These are phyloP conservation scores for Austroboletus eburneus DNA, from an alignment of 768 basidiomycete genomes.

Conservation along the genomic window DNA sequence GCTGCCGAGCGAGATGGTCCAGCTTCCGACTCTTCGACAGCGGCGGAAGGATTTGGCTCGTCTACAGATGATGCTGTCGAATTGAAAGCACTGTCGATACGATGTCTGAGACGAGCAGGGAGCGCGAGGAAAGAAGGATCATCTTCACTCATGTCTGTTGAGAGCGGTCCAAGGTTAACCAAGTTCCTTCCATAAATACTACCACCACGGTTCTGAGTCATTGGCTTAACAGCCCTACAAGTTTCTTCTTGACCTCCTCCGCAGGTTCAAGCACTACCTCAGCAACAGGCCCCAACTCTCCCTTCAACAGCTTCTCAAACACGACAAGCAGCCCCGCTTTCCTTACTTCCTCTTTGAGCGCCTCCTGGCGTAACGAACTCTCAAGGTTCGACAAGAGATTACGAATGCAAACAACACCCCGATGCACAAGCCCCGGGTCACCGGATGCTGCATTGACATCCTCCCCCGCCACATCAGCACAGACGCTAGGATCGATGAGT, in stretches of 20 bases:
- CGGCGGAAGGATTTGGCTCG: conserved; percentile 12
- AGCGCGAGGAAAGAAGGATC: conserved; percentile 39
- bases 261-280: conserved; percentile 45
- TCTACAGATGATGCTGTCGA: conserved; percentile 9
- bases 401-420: conserved; percentile 70
- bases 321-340: conserved; percentile 50
- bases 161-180: conserved; percentile 7
- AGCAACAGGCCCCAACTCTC: conserved; percentile 31
- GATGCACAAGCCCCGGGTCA: conserved; percentile 66
- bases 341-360: conserved; percentile 48
- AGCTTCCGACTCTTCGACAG: conserved; percentile 23
- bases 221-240: conserved; percentile 26
- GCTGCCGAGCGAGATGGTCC: conserved; percentile 3
- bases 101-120: conserved; percentile 37
- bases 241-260: conserved; percentile 45
- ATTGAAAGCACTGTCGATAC: conserved; percentile 54
- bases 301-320: conserved; percentile 48
- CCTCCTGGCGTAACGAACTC: conserved; percentile 35
- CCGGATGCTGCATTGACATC: conserved; percentile 27
- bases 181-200: conserved; percentile 1
- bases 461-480: conserved; percentile 33
- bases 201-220: conserved; percentile 1
- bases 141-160: conserved; percentile 8
- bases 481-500: conserved; percentile 57
- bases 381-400: conserved; percentile 55